A percentile compares a stretch with the other conserved stretches of the same genome.
phyloP scores from a whole-genome alignment of 805 yeast species.

The Candida ficus region DNA sequence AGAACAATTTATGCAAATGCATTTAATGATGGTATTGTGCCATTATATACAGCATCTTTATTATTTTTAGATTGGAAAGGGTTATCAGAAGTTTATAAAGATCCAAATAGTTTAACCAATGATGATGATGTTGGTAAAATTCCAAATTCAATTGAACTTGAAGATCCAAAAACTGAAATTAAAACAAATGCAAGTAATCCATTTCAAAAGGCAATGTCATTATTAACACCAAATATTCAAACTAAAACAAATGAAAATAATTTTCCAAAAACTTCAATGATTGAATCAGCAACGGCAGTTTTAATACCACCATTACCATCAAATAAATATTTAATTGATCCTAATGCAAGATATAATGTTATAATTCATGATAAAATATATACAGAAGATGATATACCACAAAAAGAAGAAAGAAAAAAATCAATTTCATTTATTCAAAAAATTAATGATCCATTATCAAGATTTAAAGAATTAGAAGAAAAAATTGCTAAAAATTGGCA shows the following conservation, averaged over 20 bases:
- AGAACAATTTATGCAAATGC: conserved; percentile 75
- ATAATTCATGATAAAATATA: conserved; percentile 70
- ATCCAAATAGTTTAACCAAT: too few relatives aligned
- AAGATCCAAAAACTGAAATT: conserved; percentile 1
- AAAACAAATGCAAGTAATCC: conserved; percentile 29
- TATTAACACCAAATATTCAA: conserved; percentile 34
- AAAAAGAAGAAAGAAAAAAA: conserved; percentile 9
- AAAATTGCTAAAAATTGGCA: conserved; percentile 68
- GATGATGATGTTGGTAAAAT: too few relatives aligned
- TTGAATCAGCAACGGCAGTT: conserved; percentile 64
- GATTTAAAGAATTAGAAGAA: conserved; percentile 52
- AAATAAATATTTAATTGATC: conserved; percentile 54
- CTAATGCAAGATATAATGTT: conserved; percentile 48
- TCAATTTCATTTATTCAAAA: conserved; percentile 26
- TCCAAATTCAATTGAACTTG: too few relatives aligned
- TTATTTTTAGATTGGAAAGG: conserved; percentile 53
- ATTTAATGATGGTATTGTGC: conserved; percentile 77
- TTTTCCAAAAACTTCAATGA: conserved; percentile 61
- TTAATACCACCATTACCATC: conserved; percentile 71
- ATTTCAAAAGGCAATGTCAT: conserved; percentile 38
- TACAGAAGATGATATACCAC: conserved; percentile 44
- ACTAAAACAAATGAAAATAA: conserved; percentile 10
- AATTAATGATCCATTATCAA: conserved; percentile 27
- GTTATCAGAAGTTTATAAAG: conserved; percentile 12
- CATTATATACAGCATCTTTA: conserved; percentile 66